These are phyloP conservation scores for Rhizophora mangle DNA, from an alignment of 345 rosid genomes.

Conservation along the genomic window DNA sequence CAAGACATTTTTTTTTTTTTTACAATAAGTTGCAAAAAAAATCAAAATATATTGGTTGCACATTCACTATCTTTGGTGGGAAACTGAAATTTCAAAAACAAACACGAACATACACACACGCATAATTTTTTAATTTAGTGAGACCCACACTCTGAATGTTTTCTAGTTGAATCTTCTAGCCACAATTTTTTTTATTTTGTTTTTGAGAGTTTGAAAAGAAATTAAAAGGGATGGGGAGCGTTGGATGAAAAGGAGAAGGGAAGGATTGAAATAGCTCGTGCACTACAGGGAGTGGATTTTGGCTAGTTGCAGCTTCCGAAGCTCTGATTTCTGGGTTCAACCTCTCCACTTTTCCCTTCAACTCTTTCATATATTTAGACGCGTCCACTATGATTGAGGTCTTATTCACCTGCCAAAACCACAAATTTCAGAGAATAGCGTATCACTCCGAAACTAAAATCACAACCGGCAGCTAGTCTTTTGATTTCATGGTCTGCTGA, in stretches of 20 bases:
- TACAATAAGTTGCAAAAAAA: too few species aligned
- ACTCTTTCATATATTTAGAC: slow-evolving; percentile 44
- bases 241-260: not conserved
- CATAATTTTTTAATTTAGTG: too few species aligned
- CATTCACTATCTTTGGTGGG: too few species aligned
- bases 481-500: too few species aligned
- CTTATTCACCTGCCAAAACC: slow-evolving; percentile 36
- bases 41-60: too few species aligned
- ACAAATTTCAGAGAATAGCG: not conserved
- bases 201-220: not conserved
- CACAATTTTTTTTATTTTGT: too few species aligned
- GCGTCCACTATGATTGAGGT: slow-evolving; percentile 53
- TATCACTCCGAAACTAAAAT: not conserved
- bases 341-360: slow-evolving; percentile 47
- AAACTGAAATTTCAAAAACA: too few species aligned
- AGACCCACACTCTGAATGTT: too few species aligned
- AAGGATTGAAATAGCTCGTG: not conserved
- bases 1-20: too few species aligned
- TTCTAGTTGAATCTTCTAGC: too few species aligned
- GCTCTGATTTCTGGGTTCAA: slow-evolving; percentile 39
- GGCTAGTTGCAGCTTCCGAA: slow-evolving; percentile 18
- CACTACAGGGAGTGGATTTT: slow-evolving; percentile 44
- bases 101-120: too few species aligned
- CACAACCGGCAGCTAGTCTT: too few species aligned
- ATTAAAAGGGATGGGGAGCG: not conserved